These are phyloP conservation scores for Verbena officinalis DNA, from an alignment of 257 asterid genomes.

Conservation along the genomic window DNA sequence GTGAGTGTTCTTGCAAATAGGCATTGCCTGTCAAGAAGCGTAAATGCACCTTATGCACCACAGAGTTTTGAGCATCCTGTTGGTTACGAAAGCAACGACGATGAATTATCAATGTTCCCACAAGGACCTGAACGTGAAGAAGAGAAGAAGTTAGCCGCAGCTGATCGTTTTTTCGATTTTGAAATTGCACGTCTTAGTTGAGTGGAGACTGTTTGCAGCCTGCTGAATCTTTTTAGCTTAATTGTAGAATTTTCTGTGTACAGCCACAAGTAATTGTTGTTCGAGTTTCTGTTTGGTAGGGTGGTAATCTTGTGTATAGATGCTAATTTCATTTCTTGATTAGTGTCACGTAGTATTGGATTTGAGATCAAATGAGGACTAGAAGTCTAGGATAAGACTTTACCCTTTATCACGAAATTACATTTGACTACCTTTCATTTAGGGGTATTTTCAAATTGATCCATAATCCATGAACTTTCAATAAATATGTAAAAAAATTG, in stretches of 20 bases:
- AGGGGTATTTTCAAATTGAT: too few species aligned
- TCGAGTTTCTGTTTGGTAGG: not conserved
- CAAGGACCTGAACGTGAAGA: too few species aligned
- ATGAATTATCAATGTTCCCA: conserved; percentile 29
- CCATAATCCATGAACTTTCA: too few species aligned
- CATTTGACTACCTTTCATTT: too few species aligned
- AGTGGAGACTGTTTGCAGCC: not conserved
- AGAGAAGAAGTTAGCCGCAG: conserved; percentile 57
- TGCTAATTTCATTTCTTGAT: conserved; percentile 15
- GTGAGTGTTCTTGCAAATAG: conserved; percentile 78
- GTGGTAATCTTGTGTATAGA: conserved; percentile 10
- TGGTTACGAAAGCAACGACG: conserved; percentile 48
- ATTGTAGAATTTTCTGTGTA: too few species aligned
- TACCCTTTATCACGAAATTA: too few species aligned
- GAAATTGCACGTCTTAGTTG: conserved; percentile 40
- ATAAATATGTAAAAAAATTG: too few species aligned
- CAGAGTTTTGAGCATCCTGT: conserved; percentile 33
- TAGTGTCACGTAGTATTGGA: not conserved
- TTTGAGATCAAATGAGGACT: not conserved
- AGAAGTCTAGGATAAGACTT: too few species aligned
- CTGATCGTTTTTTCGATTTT: conserved; percentile 48
- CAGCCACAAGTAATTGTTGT: too few species aligned
- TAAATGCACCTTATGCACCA: conserved; percentile 49
- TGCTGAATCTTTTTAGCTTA: too few species aligned
- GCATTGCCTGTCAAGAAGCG: conserved; percentile 65